Conservation (phyloP, 768 basidiomycete genomes). For the Amanita rimosa region DNA sequence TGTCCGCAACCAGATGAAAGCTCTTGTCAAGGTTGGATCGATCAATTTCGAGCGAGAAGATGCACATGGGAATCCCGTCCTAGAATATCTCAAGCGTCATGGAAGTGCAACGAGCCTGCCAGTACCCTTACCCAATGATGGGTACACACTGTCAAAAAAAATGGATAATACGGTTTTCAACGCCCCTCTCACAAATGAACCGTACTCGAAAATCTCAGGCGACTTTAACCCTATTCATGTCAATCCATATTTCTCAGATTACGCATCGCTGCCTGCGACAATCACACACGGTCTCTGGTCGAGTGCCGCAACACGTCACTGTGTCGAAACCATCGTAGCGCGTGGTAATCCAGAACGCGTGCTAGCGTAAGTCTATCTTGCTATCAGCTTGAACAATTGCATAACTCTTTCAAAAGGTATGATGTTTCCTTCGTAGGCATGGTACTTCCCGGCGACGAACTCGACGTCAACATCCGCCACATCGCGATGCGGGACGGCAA, state of each 20-base stretch:
- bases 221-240: slow-evolving; percentile 99
- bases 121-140: slow-evolving; percentile 71
- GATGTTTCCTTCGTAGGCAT: slow-evolving; percentile 95
- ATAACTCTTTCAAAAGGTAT: slow-evolving; percentile 40
- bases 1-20: slow-evolving; percentile 80
- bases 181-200: slow-evolving; percentile 86
- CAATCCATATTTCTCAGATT: slow-evolving; percentile 96
- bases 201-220: slow-evolving; percentile 91
- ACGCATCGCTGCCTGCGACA: slow-evolving; percentile 85
- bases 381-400: slow-evolving; percentile 4
- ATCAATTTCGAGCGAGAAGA: slow-evolving; percentile 83
- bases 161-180: slow-evolving; percentile 55
- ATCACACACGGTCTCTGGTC: slow-evolving; percentile 99
- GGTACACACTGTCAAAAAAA: slow-evolving; percentile 71
- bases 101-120: slow-evolving; percentile 70
- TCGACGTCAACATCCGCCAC: slow-evolving; percentile 82
- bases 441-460: slow-evolving; percentile 85
- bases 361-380: slow-evolving; percentile 52
- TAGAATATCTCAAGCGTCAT: slow-evolving; percentile 88
- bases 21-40: slow-evolving; percentile 78
- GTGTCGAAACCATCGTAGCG: slow-evolving; percentile 88
- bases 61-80: slow-evolving; percentile 86
- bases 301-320: slow-evolving; percentile 87
- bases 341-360: slow-evolving; percentile 90
- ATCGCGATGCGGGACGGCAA: slow-evolving; percentile 88